phyloP scores from a whole-genome alignment of 257 asterid genomes.

The Salvia miltiorrhiza region DNA sequence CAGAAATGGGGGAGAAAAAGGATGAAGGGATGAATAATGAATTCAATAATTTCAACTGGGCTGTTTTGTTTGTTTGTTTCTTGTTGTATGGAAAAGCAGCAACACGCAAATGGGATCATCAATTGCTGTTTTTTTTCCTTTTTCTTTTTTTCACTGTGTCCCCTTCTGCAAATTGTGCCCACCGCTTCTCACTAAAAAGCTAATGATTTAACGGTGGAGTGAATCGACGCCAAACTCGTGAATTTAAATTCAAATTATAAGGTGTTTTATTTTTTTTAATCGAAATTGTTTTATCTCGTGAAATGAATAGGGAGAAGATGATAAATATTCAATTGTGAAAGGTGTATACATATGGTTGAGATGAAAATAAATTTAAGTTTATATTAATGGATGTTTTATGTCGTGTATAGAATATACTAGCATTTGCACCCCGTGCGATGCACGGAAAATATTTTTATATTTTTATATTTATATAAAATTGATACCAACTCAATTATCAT shows the following conservation, averaged over 20 bases:
- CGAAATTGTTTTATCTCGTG: too few species aligned
- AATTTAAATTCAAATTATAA: too few species aligned
- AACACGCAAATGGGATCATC: constrained; percentile 14
- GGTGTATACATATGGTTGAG: too few species aligned
- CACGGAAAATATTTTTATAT: too few species aligned
- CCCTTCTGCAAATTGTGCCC: constrained; percentile 17
- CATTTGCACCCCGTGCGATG: too few species aligned
- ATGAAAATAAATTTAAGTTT: too few species aligned
- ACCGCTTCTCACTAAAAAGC: constrained; percentile 1
- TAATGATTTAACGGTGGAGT: background rate
- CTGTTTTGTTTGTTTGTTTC: constrained; percentile 19
- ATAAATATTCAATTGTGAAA: too few species aligned
- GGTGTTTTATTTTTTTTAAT: background rate
- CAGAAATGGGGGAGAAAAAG: background rate
- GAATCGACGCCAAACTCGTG: background rate
- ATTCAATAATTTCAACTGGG: constrained; percentile 18
- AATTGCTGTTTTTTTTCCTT: background rate
- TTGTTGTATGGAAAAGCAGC: constrained; percentile 28
- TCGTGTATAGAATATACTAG: too few species aligned
- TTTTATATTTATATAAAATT: too few species aligned
- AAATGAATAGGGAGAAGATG: too few species aligned
- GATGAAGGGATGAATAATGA: constrained; percentile 9
- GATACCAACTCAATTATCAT: too few species aligned
- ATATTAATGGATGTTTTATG: too few species aligned
- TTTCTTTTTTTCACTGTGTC: constrained; percentile 10